These are phyloP conservation scores for Geotrichum klebahnii DNA, from an alignment of 1,139 yeast species.

Conservation along the genomic window DNA sequence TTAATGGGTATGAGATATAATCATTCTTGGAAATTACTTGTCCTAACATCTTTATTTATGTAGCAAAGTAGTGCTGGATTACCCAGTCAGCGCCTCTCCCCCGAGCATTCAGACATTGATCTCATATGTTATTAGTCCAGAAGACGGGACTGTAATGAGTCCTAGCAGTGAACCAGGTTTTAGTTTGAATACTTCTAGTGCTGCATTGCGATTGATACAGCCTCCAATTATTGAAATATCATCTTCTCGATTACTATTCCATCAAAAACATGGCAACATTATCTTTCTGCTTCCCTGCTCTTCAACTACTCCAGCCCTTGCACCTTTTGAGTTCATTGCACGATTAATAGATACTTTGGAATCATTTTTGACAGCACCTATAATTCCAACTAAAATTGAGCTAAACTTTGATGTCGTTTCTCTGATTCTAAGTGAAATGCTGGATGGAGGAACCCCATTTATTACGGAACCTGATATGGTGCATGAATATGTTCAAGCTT, in stretches of 20 bases:
- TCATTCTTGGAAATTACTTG: neutral
- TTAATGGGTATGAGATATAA: constrained; percentile 42
- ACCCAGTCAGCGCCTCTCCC: constrained; percentile 48
- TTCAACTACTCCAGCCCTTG: constrained; percentile 41
- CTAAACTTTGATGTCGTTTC: constrained; percentile 64
- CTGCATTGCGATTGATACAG: neutral
- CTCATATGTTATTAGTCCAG: constrained; percentile 31
- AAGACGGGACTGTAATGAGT: constrained; percentile 19
- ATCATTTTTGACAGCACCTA: constrained; percentile 57
- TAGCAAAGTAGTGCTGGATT: constrained; percentile 54
- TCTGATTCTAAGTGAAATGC: constrained; percentile 59
- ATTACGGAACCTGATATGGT: constrained; percentile 69
- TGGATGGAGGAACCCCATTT: constrained; percentile 73
- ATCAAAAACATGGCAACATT: constrained; percentile 34
- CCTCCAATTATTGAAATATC: constrained; percentile 32
- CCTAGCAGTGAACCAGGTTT: constrained; percentile 4
- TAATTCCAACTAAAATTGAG: constrained; percentile 56
- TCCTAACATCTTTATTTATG: constrained; percentile 17
- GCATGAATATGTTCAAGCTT: constrained; percentile 64
- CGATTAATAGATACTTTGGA: constrained; percentile 51
- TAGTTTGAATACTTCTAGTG: neutral
- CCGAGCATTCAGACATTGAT: constrained; percentile 50
- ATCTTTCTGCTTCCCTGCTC: constrained; percentile 36
- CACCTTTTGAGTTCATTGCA: constrained; percentile 54
- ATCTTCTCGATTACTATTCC: constrained; percentile 36